Base-by-base conservation (phyloP, 2,329 filamentous ascomycete genomes). In the Sporothrix luriei region DNA sequence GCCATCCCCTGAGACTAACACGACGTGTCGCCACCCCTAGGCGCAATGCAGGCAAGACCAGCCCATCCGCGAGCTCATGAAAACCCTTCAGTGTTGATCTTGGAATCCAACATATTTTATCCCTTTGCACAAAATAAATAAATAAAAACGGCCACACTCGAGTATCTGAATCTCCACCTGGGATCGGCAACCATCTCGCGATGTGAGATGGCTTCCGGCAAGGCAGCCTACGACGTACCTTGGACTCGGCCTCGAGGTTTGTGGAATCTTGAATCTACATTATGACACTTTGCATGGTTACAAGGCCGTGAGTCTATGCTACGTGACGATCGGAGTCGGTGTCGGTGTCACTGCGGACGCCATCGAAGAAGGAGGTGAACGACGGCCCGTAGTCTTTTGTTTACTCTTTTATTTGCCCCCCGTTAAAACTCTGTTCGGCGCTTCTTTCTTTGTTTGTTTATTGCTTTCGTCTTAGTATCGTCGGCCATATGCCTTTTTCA, bases 1-100 rank as follows among this genome's bases (percentile, higher is more conserved):
- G 33, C 54, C 26, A 38, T 57, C 55, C 55, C 55, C 55, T 59
- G 55, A 54, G 33, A 59, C 55, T 59, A 59, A 24, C n/a, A 19
- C 3, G 5, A 4, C 46, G 24, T 61, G n/a, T 62, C 57, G 57
- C 57, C 57, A 62, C 57, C 38, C 57, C 57, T 62, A 62, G 38
- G 26, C 57, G 14, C 38, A 62, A 62, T 26, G 14, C 57, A 62
- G 57, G 38, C 57, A 43, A 62, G 46, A 19, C 57, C 40, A 62
- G 21, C 38, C 33, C 33, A 33, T 9, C 7, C 1, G 33, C 33
- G 33, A 38, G 1, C n/a, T 21, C 38, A 19, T 11, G 29, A 55
- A 38, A 14, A 62, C 38, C 9, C n/a, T 57, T n/a, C 16, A 55
- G 51, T 24, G 52, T 16, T 5, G 52, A 55, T 55, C 19, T 19